These are phyloP conservation scores for Phytophthora fragariae DNA, from an alignment of 352 stramenopile genomes.

Conservation along the genomic window DNA sequence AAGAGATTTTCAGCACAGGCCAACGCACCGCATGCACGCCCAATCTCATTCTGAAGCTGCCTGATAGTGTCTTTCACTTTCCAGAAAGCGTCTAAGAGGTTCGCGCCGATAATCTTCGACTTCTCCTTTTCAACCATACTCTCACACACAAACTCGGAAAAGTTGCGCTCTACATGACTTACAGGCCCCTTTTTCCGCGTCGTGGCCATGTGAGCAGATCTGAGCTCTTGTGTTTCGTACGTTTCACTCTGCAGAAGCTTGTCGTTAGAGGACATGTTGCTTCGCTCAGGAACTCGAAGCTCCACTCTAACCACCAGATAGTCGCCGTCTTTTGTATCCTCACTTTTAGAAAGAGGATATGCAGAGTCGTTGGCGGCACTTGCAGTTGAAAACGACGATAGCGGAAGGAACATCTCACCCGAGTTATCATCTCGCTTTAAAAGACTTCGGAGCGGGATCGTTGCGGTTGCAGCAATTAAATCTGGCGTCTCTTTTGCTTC, in stretches of 20 bases:
- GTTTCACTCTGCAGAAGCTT: constrained; percentile 25
- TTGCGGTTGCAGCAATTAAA: constrained; percentile 63
- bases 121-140: constrained; percentile 78
- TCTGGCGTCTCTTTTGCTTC: constrained; percentile 76
- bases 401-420: constrained; percentile 44
- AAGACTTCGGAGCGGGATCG: constrained; percentile 59
- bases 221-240: constrained; percentile 20
- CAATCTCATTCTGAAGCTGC: constrained; percentile 80
- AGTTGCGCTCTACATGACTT: constrained; percentile 56
- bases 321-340: constrained; percentile 39
- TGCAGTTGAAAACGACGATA: constrained; percentile 45
- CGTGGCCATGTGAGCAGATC: constrained; percentile 10
- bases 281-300: constrained; percentile 44
- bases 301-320: constrained; percentile 66
- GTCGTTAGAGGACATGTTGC: constrained; percentile 23
- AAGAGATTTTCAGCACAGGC: constrained; percentile 84
- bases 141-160: constrained; percentile 79
- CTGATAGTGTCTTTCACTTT: constrained; percentile 88
- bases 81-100: constrained; percentile 82
- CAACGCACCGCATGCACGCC: constrained; percentile 69
- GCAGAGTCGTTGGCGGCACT: constrained; percentile 3
- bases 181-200: constrained; percentile 32
- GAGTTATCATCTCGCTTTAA: constrained; percentile 38
- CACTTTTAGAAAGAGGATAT: constrained; percentile 9
- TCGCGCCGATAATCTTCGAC: constrained; percentile 65